Evolutionary conservation across 306 rosid genomes (phyloP).

Genomic region (Astragalus glycyphyllos): DNA sequence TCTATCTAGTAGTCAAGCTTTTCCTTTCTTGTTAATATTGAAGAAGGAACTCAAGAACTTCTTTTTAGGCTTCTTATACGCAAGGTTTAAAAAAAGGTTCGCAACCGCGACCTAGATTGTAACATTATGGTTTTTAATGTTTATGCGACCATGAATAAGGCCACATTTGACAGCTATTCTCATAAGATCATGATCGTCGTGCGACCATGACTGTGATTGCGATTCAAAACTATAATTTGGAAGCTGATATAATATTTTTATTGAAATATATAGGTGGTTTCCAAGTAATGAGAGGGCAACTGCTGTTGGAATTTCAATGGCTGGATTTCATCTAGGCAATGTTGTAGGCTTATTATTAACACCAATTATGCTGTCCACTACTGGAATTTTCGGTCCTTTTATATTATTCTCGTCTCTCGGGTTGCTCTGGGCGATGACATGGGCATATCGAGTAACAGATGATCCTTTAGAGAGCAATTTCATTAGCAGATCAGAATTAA

Average conservation of each 20-base stretch:
- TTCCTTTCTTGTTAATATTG: slow-evolving; percentile 6
- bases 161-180: not conserved
- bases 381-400: slow-evolving; percentile 84
- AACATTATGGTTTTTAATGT: no score
- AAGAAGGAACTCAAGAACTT: slow-evolving; percentile 15
- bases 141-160: no score
- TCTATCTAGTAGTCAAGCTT: slow-evolving; percentile 7
- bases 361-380: slow-evolving; percentile 76
- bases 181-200: no score
- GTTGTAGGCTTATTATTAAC: slow-evolving; percentile 81
- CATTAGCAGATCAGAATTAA: slow-evolving; percentile 66
- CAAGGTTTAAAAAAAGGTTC: not conserved
- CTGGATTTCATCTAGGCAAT: slow-evolving; percentile 96
- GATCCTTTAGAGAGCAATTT: slow-evolving; percentile 69
- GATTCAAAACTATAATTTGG: not conserved
- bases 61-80: not conserved
- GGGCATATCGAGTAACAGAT: slow-evolving; percentile 67
- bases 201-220: no score
- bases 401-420: slow-evolving; percentile 81
- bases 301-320: slow-evolving; percentile 93
- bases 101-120: no score
- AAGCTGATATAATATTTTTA: slow-evolving; percentile 28
- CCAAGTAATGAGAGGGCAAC: slow-evolving; percentile 89
- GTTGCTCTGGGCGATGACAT: slow-evolving; percentile 68
- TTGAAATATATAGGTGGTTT: slow-evolving; percentile 83